Conservation (phyloP, 2,329 filamentous ascomycete genomes). For the Xylariomycetidae sp. region DNA sequence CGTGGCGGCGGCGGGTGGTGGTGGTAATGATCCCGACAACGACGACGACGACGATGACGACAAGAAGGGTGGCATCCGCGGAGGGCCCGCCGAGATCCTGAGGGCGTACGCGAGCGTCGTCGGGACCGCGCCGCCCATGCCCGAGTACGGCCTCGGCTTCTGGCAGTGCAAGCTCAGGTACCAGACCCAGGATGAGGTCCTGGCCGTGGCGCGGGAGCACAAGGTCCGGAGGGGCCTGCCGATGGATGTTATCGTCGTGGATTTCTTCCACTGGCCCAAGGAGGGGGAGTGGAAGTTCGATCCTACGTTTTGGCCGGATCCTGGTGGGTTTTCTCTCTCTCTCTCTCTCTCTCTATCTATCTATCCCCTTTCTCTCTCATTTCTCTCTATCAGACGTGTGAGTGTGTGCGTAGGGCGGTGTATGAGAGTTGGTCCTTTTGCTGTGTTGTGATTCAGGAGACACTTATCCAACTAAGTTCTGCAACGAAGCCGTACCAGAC, state of each 20-base stretch:
- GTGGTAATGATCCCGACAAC: too few species aligned
- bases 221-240: constrained; percentile 47
- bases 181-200: constrained; percentile 59
- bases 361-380: not conserved
- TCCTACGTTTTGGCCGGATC: constrained; percentile 59
- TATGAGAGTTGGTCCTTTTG: not conserved
- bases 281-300: constrained; percentile 69
- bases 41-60: too few species aligned
- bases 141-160: constrained; percentile 63
- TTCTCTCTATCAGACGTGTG: too few species aligned
- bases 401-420: too few species aligned
- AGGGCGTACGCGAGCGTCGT: constrained; percentile 52
- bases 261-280: constrained; percentile 64
- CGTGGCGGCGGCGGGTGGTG: constrained; percentile 50
- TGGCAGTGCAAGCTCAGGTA: constrained; percentile 67
- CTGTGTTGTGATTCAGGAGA: not conserved
- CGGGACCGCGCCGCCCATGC: constrained; percentile 61
- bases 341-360: not conserved
- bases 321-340: constrained; percentile 32
- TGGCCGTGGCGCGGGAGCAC: constrained; percentile 57
- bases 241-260: constrained; percentile 61
- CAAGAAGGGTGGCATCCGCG: too few species aligned
- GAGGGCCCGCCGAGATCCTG: constrained; percentile 53
- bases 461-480: too few species aligned
- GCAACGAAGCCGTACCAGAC: too few species aligned